Evolutionary conservation across 306 rosid species (phyloP), one percentile per base, ranked within the genome.

Genomic region (Echinosophora koreensis): DNA sequence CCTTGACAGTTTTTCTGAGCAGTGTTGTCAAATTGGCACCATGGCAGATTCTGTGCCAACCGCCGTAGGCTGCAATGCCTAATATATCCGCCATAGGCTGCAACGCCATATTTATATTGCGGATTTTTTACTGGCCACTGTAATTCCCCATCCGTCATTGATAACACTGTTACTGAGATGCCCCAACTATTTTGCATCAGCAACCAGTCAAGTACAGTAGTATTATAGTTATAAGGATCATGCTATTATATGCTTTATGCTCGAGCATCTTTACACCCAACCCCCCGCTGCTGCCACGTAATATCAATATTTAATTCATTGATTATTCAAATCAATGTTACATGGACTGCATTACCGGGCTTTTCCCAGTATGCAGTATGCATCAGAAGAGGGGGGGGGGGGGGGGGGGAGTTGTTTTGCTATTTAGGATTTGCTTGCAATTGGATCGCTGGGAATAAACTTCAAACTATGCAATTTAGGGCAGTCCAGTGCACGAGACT

Each of bases 251-350:
- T 28, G 30, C 30, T 28, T 28, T 28, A 28, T 28, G 30, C 30
- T 28, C 30, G 1, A 28, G 30, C 30, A 28, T 28, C 30, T 28
- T 28, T n/a, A n/a, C n/a, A n/a, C n/a, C n/a, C n/a, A n/a, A n/a
- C n/a, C n/a, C n/a, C n/a, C n/a, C n/a, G n/a, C n/a, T n/a, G n/a
- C n/a, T n/a, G 22, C 22, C 22, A 22, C 1, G 22, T 22, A 22
- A 59, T 38, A 34, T 69, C 16, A 14, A 4, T 41, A 32, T 69
- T 71, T 69, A 10, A 18, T 5, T 52, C 57, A 57, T 69, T 42
- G 62, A 13, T 70, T 18, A 14, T 59, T 35, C 32, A 27, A 35
- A 5, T 27, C 50, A 12, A 59, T 47, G 58, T 13, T 28, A 8
- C 13, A n/a, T 30, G 44, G 58, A 39, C 5, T 7, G 32, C 46